These are phyloP conservation scores for Melanogaster broomeanus DNA, from an alignment of 768 basidiomycete species.

Conservation along the genomic window DNA sequence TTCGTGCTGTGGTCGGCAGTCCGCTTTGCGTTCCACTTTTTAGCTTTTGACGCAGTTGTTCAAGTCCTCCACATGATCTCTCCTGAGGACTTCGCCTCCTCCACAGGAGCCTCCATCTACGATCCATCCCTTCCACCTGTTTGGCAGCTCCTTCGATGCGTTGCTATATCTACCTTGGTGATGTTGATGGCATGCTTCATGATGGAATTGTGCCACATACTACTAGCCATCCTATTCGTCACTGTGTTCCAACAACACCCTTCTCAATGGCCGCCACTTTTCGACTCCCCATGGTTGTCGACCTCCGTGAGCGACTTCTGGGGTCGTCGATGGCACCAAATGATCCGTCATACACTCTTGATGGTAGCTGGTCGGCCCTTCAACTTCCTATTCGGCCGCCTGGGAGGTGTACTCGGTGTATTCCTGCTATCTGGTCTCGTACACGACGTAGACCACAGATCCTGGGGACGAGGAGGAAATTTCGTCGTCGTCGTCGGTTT, in stretches of 20 bases:
- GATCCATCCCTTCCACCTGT: slow-evolving; percentile 33
- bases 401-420: slow-evolving; percentile 53
- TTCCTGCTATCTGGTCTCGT: slow-evolving; percentile 61
- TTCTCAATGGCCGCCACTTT: slow-evolving; percentile 63
- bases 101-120: slow-evolving; percentile 39
- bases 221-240: slow-evolving; percentile 45
- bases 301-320: slow-evolving; percentile 64
- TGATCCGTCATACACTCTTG: slow-evolving; percentile 60
- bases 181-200: slow-evolving; percentile 47
- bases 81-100: slow-evolving; percentile 39
- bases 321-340: slow-evolving; percentile 66
- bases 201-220: slow-evolving; percentile 44
- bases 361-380: slow-evolving; percentile 49
- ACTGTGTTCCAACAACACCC: slow-evolving; percentile 47
- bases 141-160: slow-evolving; percentile 38
- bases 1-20: slow-evolving; percentile 15
- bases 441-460: slow-evolving; percentile 57
- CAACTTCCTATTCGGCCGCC: slow-evolving; percentile 45
- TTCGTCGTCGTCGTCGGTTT: slow-evolving; percentile 44
- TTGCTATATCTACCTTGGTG: slow-evolving; percentile 42
- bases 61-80: slow-evolving; percentile 28
- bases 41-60: slow-evolving; percentile 12
- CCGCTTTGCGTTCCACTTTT: slow-evolving; percentile 2
- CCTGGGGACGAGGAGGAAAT: slow-evolving; percentile 52
- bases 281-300: slow-evolving; percentile 55